phyloP scores from a whole-genome alignment of 495 filamentous ascomycete species.

The Hamigera avellanea region DNA sequence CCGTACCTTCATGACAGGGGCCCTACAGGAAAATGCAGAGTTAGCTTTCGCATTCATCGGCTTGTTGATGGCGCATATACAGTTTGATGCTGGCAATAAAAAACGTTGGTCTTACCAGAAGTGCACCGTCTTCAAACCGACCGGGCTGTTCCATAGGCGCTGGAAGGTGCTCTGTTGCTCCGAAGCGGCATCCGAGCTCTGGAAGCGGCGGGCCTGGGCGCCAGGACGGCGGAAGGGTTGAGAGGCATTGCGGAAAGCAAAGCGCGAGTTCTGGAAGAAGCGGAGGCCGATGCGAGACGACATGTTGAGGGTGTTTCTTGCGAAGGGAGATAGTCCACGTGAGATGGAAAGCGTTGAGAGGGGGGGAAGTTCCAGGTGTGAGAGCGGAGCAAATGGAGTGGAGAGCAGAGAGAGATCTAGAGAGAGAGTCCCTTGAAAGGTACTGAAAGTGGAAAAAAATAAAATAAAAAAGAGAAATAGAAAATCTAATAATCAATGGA shows the following conservation, averaged over 20 bases:
- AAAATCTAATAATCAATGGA: too few relatives aligned
- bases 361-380: too few relatives aligned
- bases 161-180: slow-evolving; percentile 49
- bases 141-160: slow-evolving; percentile 74
- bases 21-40: slow-evolving; percentile 40
- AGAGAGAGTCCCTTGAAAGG: too few relatives aligned
- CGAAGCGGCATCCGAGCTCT: slow-evolving; percentile 47
- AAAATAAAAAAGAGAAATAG: too few relatives aligned
- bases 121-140: slow-evolving; percentile 92
- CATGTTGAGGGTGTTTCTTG: slow-evolving; percentile 14
- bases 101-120: slow-evolving; percentile 61
- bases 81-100: not conserved
- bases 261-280: slow-evolving; percentile 38
- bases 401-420: too few relatives aligned
- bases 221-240: slow-evolving; percentile 40
- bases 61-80: too few relatives aligned
- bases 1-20: slow-evolving; percentile 91
- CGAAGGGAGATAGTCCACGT: slow-evolving; percentile 13
- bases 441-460: too few relatives aligned
- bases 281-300: slow-evolving; percentile 39
- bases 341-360: slow-evolving; percentile 6
- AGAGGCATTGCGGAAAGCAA: slow-evolving; percentile 40
- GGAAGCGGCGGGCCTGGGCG: slow-evolving; percentile 48
- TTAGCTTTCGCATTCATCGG: too few relatives aligned
- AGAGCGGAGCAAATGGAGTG: too few relatives aligned